Evolutionary conservation across 2,329 filamentous ascomycete genomes (phyloP).

Genomic region (Penicillium sp.): DNA sequence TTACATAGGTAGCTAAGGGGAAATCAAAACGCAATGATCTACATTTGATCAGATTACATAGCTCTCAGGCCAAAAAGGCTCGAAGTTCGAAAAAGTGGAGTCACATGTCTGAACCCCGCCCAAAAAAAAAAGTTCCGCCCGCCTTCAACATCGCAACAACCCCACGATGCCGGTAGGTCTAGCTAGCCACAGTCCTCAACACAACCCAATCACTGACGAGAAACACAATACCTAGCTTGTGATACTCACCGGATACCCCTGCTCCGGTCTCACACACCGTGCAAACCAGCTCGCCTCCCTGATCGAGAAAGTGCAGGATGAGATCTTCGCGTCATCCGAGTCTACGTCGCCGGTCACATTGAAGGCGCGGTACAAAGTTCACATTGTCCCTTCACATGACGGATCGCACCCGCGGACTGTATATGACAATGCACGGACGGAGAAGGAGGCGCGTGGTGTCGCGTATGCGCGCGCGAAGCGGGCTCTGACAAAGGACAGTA

Average conservation of each 20-base stretch:
- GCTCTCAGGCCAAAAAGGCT: background rate
- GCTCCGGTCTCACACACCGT: conserved; percentile 62
- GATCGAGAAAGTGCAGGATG: conserved; percentile 51
- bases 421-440: conserved; percentile 56
- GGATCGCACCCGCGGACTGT: conserved; percentile 48
- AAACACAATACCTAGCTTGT: conserved; percentile 49
- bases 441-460: conserved; percentile 63
- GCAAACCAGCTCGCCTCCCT: conserved; percentile 55
- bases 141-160: conserved; percentile 7
- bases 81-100: background rate
- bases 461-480: conserved; percentile 62
- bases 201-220: background rate
- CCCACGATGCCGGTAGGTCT: conserved; percentile 31
- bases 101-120: conserved; percentile 24
- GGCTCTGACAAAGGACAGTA: conserved; percentile 54
- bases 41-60: background rate
- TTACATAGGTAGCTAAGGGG: background rate
- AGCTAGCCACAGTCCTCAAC: background rate
- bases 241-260: conserved; percentile 62
- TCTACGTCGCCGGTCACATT: conserved; percentile 30
- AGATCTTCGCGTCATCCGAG: conserved; percentile 35
- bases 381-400: conserved; percentile 42
- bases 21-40: background rate
- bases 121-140: conserved; percentile 16
- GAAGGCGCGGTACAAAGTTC: conserved; percentile 47